Conservation (phyloP, 108 stramenopile species). For the Fragilaria radians region DNA sequence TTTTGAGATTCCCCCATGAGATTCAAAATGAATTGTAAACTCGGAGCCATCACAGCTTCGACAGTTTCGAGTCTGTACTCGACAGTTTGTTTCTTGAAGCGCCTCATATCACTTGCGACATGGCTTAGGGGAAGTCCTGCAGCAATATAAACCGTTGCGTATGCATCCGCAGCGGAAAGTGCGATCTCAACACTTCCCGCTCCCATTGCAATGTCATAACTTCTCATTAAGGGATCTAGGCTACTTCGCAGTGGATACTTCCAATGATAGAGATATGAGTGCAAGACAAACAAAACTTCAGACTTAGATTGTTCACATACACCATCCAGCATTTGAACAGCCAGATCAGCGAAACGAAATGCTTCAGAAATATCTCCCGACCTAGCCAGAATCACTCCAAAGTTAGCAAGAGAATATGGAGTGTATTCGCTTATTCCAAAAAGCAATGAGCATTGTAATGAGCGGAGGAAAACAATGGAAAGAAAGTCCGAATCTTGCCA, state of each 20-base stretch:
- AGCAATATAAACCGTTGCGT: conserved; percentile 14
- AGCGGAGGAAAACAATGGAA: not conserved
- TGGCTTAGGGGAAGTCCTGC: conserved; percentile 23
- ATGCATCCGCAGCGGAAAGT: conserved; percentile 6
- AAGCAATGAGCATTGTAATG: not conserved
- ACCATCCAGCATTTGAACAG: not conserved
- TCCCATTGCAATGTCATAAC: conserved; percentile 11
- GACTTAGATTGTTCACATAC: not conserved
- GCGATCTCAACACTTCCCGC: conserved; percentile 18
- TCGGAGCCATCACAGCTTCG: not conserved
- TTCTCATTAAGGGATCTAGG: conserved; percentile 25
- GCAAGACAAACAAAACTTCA: not conserved
- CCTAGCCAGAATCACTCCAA: not conserved
- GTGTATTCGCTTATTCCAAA: not conserved
- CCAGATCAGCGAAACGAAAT: conserved; percentile 6
- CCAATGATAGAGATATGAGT: conserved; percentile 1
- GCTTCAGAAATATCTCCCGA: conserved; percentile 13
- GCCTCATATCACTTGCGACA: not conserved
- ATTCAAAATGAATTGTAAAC: not conserved
- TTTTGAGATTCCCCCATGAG: not conserved
- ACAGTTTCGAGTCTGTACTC: not conserved
- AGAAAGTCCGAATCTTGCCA: not conserved
- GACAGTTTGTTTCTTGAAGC: not conserved
- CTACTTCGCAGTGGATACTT: conserved; percentile 16
- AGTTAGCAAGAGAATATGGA: not conserved